These are phyloP conservation scores for Pseudocercospora vitis DNA, from an alignment of 2,329 filamentous ascomycete species.

Conservation along the genomic window DNA sequence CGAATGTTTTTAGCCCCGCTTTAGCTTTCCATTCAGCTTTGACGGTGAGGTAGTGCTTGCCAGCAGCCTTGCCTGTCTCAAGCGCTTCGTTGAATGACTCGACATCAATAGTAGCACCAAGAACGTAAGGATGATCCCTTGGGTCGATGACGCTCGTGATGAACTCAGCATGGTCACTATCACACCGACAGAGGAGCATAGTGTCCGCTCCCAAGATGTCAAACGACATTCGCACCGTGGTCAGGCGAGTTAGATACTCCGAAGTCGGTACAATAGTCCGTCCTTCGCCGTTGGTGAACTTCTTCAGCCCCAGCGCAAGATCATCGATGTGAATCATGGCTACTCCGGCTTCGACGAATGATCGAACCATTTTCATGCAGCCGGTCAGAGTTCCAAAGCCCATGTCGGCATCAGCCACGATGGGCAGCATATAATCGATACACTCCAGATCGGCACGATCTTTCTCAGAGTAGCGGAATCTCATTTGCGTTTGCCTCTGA, in stretches of 20 bases:
- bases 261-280: slow-evolving; percentile 15
- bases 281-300: slow-evolving; percentile 16
- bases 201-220: slow-evolving; percentile 16
- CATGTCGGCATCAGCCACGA: slow-evolving; percentile 17
- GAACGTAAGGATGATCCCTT: slow-evolving; percentile 16
- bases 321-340: slow-evolving; percentile 21
- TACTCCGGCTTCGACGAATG: slow-evolving; percentile 15
- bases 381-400: slow-evolving; percentile 15
- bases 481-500: slow-evolving; percentile 17
- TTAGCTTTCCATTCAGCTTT: slow-evolving; percentile 15
- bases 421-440: slow-evolving; percentile 17
- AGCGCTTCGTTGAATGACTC: slow-evolving; percentile 14
- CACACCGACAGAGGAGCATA: slow-evolving; percentile 16
- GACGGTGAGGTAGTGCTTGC: slow-evolving; percentile 15
- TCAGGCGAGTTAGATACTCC: slow-evolving; percentile 14
- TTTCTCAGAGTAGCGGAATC: slow-evolving; percentile 9
- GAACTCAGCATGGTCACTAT: slow-evolving; percentile 21
- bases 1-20: slow-evolving; percentile 14
- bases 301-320: slow-evolving; percentile 16
- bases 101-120: slow-evolving; percentile 14
- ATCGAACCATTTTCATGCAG: slow-evolving; percentile 17
- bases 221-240: slow-evolving; percentile 16
- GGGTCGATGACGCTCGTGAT: slow-evolving; percentile 10
- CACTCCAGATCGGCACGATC: slow-evolving; percentile 14
- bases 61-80: slow-evolving; percentile 6